Base-by-base conservation (phyloP, 2,329 filamentous ascomycete species). In the Epichloe scottii region DNA sequence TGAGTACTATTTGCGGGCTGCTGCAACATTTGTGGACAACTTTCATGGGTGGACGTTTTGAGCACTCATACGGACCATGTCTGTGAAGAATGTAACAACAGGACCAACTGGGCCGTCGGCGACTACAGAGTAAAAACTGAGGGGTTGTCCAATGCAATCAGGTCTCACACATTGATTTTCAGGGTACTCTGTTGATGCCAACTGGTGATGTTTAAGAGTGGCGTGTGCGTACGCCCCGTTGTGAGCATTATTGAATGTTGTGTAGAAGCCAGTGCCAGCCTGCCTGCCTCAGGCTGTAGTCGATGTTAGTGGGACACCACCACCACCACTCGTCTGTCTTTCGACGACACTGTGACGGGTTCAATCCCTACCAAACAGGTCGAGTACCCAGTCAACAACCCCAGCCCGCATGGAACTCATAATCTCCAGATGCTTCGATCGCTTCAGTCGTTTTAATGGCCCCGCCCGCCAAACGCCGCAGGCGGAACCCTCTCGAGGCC, bases 1-100 rank as follows among this genome's bases (percentile, higher is more conserved):
- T 54, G 72, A 81, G 39, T 77, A 70, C 54, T 89, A 85, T 59
- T 69, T 89, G 33, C 77, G 78, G 51, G 77, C 84, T 6, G 86
- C 87, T 2, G 75, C 87, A 21, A 78, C 79, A 47, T 87, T 91
- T 67, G 82, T 79, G 3, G 82, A 87, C 55, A 82, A 85, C 52
- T 91, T 89, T 61, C 66, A 78, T 39, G 81, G 81, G 0, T 91
- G 87, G 87, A 65, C 65, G 5, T 70, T 66, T 55, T 70, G 53
- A 63, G 17, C 23, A 5, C 7, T 26, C 26, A 23, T 12, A 10
- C 10, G 14, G 30, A 12, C 17, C 5, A 14, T 17, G 34, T 14
- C 3, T 15, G 35, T 12, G 26, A 15, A 21, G 12, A 46, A 14
- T 19, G n/a, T 30, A 30, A 30, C 8, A 10, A 10, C 0, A 30